Evolutionary conservation across 2,329 filamentous ascomycete species (phyloP).

Genomic region (Cyanodermella asteris): DNA sequence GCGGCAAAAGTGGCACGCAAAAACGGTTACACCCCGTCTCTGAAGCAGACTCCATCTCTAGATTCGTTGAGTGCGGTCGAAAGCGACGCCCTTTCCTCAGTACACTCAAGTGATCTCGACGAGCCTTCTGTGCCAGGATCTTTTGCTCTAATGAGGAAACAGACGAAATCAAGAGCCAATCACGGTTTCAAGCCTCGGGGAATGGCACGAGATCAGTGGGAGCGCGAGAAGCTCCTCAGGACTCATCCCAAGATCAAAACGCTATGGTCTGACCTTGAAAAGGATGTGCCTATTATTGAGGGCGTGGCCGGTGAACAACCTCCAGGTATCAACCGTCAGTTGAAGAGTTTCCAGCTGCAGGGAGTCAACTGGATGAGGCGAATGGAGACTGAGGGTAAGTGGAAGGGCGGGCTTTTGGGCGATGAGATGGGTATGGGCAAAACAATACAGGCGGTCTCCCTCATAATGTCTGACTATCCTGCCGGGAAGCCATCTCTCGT

Average conservation of each 20-base stretch:
- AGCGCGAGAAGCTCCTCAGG: constrained; percentile 47
- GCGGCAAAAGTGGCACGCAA: no score
- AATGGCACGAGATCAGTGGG: constrained; percentile 10
- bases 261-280: constrained; percentile 70
- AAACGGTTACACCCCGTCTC: neutral
- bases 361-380: constrained; percentile 84
- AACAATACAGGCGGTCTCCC: constrained; percentile 90
- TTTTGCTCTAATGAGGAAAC: constrained; percentile 1
- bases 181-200: neutral
- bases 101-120: constrained; percentile 1
- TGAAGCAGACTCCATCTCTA: neutral
- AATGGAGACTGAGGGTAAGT: constrained; percentile 68
- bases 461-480: constrained; percentile 95
- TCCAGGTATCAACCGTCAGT: constrained; percentile 50
- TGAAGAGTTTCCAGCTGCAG: constrained; percentile 88
- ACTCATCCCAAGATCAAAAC: constrained; percentile 58
- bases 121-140: constrained; percentile 1
- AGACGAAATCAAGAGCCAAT: neutral
- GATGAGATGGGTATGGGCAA: constrained; percentile 99
- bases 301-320: constrained; percentile 48
- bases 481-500: constrained; percentile 65
- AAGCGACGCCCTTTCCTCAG: constrained; percentile 1
- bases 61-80: constrained; percentile 1
- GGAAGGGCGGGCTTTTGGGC: constrained; percentile 74
- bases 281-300: constrained; percentile 44